Evolutionary conservation across 371 early-diverging fungal genomes (phyloP).

Genomic region (Paraphysoderma sedebokerense): DNA sequence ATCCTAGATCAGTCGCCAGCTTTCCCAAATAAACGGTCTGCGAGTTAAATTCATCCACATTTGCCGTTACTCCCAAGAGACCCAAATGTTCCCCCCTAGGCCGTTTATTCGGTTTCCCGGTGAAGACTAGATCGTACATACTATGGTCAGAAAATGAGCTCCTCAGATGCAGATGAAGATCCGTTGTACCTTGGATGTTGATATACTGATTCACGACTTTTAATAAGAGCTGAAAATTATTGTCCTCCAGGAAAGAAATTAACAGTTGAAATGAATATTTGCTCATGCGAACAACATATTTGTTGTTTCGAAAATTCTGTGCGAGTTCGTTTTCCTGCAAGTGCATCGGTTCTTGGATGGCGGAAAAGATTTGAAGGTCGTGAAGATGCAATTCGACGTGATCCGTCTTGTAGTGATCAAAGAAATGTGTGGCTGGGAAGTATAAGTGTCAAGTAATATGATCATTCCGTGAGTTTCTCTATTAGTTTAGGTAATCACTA

Average conservation of each 20-base stretch:
- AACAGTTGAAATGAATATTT: constrained; percentile 85
- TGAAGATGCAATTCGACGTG: constrained; percentile 52
- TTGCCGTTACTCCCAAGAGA: constrained; percentile 53
- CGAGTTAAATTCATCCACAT: constrained; percentile 62
- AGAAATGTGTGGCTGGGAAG: constrained; percentile 48
- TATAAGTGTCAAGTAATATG: constrained; percentile 2
- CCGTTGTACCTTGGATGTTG: constrained; percentile 54
- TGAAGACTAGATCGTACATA: constrained; percentile 5
- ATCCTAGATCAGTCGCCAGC: constrained; percentile 32
- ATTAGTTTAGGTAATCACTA: background rate
- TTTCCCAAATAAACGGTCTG: constrained; percentile 43
- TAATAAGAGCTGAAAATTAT: constrained; percentile 66
- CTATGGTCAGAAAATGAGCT: background rate
- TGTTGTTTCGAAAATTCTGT: constrained; percentile 58
- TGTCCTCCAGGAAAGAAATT: constrained; percentile 82
- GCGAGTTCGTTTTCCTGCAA: constrained; percentile 66
- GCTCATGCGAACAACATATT: constrained; percentile 79
- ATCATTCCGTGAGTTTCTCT: constrained; percentile 3
- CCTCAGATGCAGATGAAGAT: constrained; percentile 1
- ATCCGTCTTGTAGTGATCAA: constrained; percentile 52
- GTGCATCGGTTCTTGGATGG: constrained; percentile 55
- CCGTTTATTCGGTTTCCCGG: constrained; percentile 2
- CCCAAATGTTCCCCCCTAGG: constrained; percentile 20
- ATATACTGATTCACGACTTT: constrained; percentile 90
- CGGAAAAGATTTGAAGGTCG: constrained; percentile 42